These are phyloP conservation scores for Mucuna pruriens DNA, from an alignment of 306 rosid genomes.

Conservation along the genomic window DNA sequence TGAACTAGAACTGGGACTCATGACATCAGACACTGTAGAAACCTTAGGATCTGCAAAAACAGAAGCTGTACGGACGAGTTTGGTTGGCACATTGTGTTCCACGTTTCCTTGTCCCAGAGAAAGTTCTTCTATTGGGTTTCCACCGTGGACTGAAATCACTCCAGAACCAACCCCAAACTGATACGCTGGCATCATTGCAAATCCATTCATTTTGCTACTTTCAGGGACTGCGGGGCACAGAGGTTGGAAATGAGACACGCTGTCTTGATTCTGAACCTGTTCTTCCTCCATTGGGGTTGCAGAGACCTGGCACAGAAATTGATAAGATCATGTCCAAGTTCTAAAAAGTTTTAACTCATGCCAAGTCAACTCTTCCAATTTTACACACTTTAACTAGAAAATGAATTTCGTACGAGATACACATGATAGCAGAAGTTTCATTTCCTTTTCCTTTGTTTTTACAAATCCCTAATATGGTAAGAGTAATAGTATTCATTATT, in stretches of 20 bases:
- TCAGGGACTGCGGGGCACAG: constrained; percentile 54
- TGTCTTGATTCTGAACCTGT: constrained; percentile 60
- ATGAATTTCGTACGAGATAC: constrained; percentile 24
- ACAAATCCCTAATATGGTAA: not conserved
- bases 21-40: constrained; percentile 42
- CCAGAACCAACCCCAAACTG: constrained; percentile 52
- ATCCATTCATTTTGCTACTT: constrained; percentile 51
- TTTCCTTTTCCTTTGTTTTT: not conserved
- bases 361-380: constrained; percentile 31
- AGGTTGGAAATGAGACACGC: constrained; percentile 52
- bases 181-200: constrained; percentile 54
- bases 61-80: constrained; percentile 49
- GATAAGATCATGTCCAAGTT: constrained; percentile 23
- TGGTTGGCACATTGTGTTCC: constrained; percentile 42
- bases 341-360: not conserved
- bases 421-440: not conserved
- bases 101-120: constrained; percentile 56
- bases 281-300: constrained; percentile 78
- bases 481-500: not conserved
- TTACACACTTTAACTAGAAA: constrained; percentile 1
- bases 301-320: constrained; percentile 60
- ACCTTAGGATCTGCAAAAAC: constrained; percentile 43
- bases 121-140: constrained; percentile 61
- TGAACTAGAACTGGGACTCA: constrained; percentile 50
- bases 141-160: constrained; percentile 45